phyloP scores from a whole-genome alignment of 345 rosid species.

The Turnera subulata region DNA sequence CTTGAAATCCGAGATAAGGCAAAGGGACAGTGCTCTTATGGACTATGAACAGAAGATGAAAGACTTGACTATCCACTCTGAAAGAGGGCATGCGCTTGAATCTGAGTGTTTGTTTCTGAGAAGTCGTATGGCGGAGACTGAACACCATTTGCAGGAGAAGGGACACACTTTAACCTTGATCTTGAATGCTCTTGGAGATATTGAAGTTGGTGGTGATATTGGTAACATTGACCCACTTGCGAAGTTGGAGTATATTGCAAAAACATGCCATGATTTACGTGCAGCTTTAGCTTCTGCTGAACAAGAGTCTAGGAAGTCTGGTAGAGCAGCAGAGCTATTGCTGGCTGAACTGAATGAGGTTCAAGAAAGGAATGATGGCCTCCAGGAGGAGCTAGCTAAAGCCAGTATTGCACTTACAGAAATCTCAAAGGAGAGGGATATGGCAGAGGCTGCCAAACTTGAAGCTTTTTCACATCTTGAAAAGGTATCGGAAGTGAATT shows the following conservation, averaged over 20 bases:
- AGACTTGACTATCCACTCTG: conserved; percentile 48
- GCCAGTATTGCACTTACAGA: conserved; percentile 41
- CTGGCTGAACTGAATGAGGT: conserved; percentile 90
- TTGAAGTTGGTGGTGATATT: conserved; percentile 58
- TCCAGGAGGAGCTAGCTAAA: conserved; percentile 72
- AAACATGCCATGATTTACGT: conserved; percentile 50
- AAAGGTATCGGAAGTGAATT: conserved; percentile 34
- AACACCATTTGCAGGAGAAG: conserved; percentile 54
- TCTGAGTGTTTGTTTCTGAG: conserved; percentile 57
- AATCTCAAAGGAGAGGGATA: conserved; percentile 49
- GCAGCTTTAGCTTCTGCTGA: conserved; percentile 51
- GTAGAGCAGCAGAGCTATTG: conserved; percentile 83
- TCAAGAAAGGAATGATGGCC: conserved; percentile 83
- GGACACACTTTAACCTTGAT: conserved; percentile 43
- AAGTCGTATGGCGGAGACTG: conserved; percentile 56
- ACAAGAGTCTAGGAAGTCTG: conserved; percentile 72
- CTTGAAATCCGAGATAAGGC: conserved; percentile 60
- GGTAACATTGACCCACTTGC: conserved; percentile 46
- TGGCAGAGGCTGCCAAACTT: conserved; percentile 53
- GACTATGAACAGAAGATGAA: conserved; percentile 55
- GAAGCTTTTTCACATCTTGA: conserved; percentile 56
- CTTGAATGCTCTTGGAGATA: conserved; percentile 42
- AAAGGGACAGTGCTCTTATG: conserved; percentile 42
- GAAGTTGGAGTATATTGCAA: conserved; percentile 54
- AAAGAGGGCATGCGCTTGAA: conserved; percentile 51